A percentile compares a stretch with the other conserved stretches of the same genome.
Conservation (phyloP, 768 basidiomycete species). For the Tricholoma sp. region DNA sequence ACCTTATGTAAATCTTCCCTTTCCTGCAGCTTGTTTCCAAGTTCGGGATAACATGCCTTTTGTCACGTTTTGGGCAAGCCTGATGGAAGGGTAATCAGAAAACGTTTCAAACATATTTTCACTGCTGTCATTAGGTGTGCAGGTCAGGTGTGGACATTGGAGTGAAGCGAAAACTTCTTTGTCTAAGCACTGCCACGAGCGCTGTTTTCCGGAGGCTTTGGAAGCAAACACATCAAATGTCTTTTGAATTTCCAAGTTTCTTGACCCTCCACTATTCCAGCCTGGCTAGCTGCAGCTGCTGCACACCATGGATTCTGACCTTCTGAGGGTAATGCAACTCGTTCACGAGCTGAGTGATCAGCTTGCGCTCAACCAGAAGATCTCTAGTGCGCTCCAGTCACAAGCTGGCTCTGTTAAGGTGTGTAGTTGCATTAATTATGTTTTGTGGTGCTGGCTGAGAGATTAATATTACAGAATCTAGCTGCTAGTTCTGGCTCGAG, state of each 20-base stretch:
- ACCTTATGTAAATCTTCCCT: too few relatives aligned
- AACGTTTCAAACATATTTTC: too few relatives aligned
- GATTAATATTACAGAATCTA: constrained; percentile 49
- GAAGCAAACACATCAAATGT: not conserved
- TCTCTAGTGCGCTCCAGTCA: constrained; percentile 59
- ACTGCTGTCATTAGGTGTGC: too few relatives aligned
- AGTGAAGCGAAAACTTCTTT: too few relatives aligned
- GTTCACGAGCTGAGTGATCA: constrained; percentile 81
- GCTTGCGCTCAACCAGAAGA: constrained; percentile 75
- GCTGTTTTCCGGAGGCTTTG: not conserved
- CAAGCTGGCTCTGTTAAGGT: constrained; percentile 78
- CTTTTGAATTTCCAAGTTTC: not conserved
- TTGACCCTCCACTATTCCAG: not conserved
- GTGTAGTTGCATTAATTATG: constrained; percentile 11
- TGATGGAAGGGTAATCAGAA: too few relatives aligned
- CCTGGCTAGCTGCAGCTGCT: not conserved
- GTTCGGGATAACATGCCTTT: too few relatives aligned
- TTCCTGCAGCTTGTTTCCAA: too few relatives aligned
- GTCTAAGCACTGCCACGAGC: too few relatives aligned
- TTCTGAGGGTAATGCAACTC: constrained; percentile 72
- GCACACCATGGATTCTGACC: constrained; percentile 57
- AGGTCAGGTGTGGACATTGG: too few relatives aligned
- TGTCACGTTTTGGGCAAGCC: too few relatives aligned
- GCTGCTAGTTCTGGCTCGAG: constrained; percentile 67
- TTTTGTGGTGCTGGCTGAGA: constrained; percentile 7